phyloP scores from a whole-genome alignment of 805 yeast species.

The Candida patagonica region DNA sequence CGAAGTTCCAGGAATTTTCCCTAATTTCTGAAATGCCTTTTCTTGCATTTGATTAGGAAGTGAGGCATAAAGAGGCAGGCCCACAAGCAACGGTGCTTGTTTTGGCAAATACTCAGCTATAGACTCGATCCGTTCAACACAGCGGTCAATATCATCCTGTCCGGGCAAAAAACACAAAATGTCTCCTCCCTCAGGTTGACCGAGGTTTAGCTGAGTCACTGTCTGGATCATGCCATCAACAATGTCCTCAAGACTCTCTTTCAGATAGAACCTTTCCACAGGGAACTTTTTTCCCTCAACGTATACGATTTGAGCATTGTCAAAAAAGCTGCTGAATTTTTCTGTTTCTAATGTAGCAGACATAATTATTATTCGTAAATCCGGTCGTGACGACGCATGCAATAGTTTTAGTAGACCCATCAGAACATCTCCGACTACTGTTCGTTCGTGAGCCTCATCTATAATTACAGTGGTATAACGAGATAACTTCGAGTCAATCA shows the following conservation, averaged over 20 bases:
- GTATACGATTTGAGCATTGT: constrained; percentile 66
- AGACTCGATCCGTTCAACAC: constrained; percentile 50
- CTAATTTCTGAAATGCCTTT: constrained; percentile 60
- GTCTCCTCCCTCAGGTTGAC: constrained; percentile 74
- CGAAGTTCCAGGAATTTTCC: constrained; percentile 17
- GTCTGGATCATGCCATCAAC: constrained; percentile 71
- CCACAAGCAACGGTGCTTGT: constrained; percentile 65
- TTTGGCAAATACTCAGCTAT: constrained; percentile 55
- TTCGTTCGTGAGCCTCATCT: constrained; percentile 98
- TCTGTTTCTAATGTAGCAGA: constrained; percentile 95
- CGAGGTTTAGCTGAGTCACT: constrained; percentile 65
- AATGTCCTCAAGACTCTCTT: constrained; percentile 63
- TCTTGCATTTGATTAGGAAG: constrained; percentile 78
- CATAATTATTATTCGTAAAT: constrained; percentile 73
- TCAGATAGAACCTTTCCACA: constrained; percentile 63
- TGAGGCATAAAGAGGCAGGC: constrained; percentile 89
- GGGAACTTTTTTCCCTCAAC: constrained; percentile 88
- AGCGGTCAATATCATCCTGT: constrained; percentile 93
- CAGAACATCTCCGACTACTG: constrained; percentile 80
- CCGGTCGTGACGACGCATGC: constrained; percentile 40
- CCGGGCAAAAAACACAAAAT: constrained; percentile 90
- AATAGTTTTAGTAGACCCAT: constrained; percentile 80
- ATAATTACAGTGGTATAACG: constrained; percentile 70
- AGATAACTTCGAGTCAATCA: constrained; percentile 57
- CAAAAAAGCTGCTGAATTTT: constrained; percentile 68